These are phyloP conservation scores for Corniculantispora saksenae DNA, from an alignment of 2,329 filamentous ascomycete species.

Conservation along the genomic window DNA sequence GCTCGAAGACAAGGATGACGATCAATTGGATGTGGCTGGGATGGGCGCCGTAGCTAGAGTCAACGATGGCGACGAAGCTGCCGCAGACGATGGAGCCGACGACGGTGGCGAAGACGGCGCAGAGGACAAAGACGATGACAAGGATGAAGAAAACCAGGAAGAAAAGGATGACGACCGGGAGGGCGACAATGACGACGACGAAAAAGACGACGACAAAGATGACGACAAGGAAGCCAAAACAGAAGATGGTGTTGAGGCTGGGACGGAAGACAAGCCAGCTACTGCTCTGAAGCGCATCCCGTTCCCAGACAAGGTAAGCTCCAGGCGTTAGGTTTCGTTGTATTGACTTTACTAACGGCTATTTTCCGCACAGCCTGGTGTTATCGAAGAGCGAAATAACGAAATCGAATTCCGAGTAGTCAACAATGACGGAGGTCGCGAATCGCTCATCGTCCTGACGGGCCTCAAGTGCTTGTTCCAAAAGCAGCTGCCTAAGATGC, in stretches of 20 bases:
- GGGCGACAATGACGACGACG: background rate
- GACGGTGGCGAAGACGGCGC: constrained; percentile 7
- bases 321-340: background rate
- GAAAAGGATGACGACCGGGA: constrained; percentile 1
- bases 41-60: background rate
- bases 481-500: constrained; percentile 98
- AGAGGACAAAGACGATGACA: constrained; percentile 4
- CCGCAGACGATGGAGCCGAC: constrained; percentile 6
- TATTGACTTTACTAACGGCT: constrained; percentile 13
- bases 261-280: constrained; percentile 46
- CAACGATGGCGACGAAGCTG: background rate
- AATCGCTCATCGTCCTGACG: constrained; percentile 91
- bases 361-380: constrained; percentile 63
- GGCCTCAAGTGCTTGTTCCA: constrained; percentile 98
- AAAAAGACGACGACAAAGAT: constrained; percentile 8
- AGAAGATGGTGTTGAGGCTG: constrained; percentile 16
- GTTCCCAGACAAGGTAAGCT: constrained; percentile 80
- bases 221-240: constrained; percentile 1
- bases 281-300: constrained; percentile 64
- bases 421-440: constrained; percentile 88
- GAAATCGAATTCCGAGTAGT: constrained; percentile 97
- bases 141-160: constrained; percentile 11
- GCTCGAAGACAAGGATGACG: constrained; percentile 1
- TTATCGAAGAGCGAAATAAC: constrained; percentile 88
- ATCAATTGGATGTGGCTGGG: background rate